A percentile compares a stretch with the other conserved stretches of the same genome.
Conservation (phyloP, 2,329 filamentous ascomycete species). For the Alternaria consortialis region DNA sequence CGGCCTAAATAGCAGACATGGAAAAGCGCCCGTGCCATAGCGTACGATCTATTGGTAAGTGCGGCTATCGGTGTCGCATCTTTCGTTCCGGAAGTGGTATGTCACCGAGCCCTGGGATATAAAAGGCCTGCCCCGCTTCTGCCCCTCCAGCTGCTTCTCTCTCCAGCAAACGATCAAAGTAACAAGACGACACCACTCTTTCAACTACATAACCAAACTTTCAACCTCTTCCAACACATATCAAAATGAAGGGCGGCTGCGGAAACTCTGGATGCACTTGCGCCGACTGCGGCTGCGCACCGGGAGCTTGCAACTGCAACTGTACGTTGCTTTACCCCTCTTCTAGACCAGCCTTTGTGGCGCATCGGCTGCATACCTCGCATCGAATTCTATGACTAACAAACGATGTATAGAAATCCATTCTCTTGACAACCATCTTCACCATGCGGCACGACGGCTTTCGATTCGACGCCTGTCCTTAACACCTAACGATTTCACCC, state of each 20-base stretch:
- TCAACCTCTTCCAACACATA: slow-evolving; percentile 13
- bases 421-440: background rate
- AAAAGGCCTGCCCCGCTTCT: slow-evolving; percentile 27
- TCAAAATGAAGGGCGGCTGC: slow-evolving; percentile 47
- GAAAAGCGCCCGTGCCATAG: background rate
- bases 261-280: slow-evolving; percentile 47
- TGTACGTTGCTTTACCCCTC: slow-evolving; percentile 11
- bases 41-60: slow-evolving; percentile 13
- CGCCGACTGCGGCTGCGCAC: slow-evolving; percentile 46
- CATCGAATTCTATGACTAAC: background rate
- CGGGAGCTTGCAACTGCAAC: slow-evolving; percentile 44
- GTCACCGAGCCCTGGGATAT: slow-evolving; percentile 19
- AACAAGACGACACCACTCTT: slow-evolving; percentile 12
- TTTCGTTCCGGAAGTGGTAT: slow-evolving; percentile 22
- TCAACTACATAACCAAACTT: slow-evolving; percentile 14
- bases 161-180: slow-evolving; percentile 19
- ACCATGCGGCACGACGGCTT: background rate
- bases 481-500: background rate
- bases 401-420: background rate
- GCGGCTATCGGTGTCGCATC: slow-evolving; percentile 30
- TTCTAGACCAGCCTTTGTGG: background rate
- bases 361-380: background rate
- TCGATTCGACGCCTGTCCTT: slow-evolving; percentile 13
- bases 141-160: slow-evolving; percentile 19
- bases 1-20: slow-evolving; percentile 17